Evolutionary conservation across 2,329 filamentous ascomycete species (phyloP), one percentile per base, ranked within the genome.

Genomic region (Neonectria magnoliae): DNA sequence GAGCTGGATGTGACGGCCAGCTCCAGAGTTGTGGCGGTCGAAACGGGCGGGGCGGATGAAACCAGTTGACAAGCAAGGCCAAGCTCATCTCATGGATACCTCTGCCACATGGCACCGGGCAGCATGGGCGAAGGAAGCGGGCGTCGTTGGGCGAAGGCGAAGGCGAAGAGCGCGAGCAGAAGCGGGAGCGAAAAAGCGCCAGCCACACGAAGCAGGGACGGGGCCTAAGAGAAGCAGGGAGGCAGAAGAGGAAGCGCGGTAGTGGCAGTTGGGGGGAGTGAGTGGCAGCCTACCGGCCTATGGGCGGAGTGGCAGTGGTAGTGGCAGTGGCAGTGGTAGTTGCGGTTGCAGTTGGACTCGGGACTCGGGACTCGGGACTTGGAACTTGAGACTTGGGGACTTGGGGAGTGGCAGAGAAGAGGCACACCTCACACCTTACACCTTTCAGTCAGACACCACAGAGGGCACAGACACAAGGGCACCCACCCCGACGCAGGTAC

Each of bases 1-100:
- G 77, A 81, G 81, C 81, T 82, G 80, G 82, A 80, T 75, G 78
- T 82, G 80, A 76, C 80, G 81, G 78, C 81, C 80, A 83, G 81
- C 80, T 80, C 73, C 76, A 81, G 76, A 76, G 75, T 69, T 73
- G 76, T 74, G 76, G 74, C 72, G 74, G 76, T 74, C 75, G 76
- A 78, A 74, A 73, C 65, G 75, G 78, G 79, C 77, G 78, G 81
- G 81, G 79, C 75, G 75, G 75, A 78, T 76, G 77, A 76, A 79
- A 80, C 78, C 76, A 78, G 74, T 75, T 78, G 77, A 78, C 77
- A 75, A 77, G 73, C 75, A 77, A 75, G 78, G 75, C 76, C 78
- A 80, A 76, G 80, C 79, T 82, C 80, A 83, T 84, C 80, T 80
- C 76, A 75, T 76, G 74, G 70, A 75, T 74, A 66, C 68, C 69